These are phyloP conservation scores for Cubamyces sp. DNA, from an alignment of 768 basidiomycete genomes.

Conservation along the genomic window DNA sequence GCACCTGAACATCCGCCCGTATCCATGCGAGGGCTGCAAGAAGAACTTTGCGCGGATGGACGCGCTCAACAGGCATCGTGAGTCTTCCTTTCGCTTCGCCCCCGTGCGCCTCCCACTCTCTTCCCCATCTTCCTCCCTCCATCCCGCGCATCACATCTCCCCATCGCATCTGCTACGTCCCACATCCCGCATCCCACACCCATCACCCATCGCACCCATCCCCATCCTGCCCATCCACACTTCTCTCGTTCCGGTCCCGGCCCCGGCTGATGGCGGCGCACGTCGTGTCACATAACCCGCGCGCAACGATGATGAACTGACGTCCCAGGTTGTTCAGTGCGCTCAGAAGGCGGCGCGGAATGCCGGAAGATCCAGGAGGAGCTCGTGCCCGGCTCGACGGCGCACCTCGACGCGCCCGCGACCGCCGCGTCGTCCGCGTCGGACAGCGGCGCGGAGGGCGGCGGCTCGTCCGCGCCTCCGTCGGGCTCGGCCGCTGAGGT, in stretches of 20 bases:
- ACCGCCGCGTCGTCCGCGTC: conserved; percentile 13
- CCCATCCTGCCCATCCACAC: not conserved
- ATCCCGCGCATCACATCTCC: not conserved
- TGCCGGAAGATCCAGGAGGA: conserved; percentile 55
- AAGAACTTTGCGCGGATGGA: conserved; percentile 96
- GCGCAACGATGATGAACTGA: conserved; percentile 2
- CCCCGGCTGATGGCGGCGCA: not conserved
- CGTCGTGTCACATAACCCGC: not conserved
- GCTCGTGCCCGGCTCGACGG: conserved; percentile 23
- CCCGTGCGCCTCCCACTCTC: not conserved
- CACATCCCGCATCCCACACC: too few species aligned
- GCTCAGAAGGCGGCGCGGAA: conserved; percentile 82
- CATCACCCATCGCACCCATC: not conserved
- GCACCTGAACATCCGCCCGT: conserved; percentile 90
- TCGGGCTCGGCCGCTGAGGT: conserved; percentile 12
- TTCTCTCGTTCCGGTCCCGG: not conserved
- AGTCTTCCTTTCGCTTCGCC: conserved; percentile 41
- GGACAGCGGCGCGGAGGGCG: conserved; percentile 22
- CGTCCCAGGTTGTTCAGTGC: conserved; percentile 46
- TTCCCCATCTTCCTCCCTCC: not conserved
- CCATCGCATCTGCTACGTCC: too few species aligned
- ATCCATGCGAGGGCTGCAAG: conserved; percentile 89
- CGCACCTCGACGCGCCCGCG: conserved; percentile 22
- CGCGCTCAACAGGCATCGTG: conserved; percentile 90
- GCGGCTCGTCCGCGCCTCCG: conserved; percentile 23